A percentile compares a stretch with the other conserved stretches of the same genome.
Conservation (phyloP, 352 stramenopile species). For the Thalassiosira mediterranea region DNA sequence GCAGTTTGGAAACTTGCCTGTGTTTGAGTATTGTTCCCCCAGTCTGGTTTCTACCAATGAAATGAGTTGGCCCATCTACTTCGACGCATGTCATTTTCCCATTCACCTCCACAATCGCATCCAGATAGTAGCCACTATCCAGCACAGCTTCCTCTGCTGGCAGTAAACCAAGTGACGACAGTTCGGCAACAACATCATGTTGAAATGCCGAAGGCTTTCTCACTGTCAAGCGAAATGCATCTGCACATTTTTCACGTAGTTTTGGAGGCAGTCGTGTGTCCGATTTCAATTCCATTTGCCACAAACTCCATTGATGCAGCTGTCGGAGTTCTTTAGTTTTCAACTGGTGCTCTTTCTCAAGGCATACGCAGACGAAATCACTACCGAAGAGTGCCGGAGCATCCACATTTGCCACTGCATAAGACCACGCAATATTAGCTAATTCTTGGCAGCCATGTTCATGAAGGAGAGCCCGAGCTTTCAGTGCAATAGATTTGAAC, state of each 20-base stretch:
- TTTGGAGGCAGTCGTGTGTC: conserved; percentile 6
- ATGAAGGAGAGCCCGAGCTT: not conserved
- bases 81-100: conserved; percentile 1
- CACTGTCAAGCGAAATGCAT: not conserved
- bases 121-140: conserved; percentile 8
- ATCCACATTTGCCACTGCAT: conserved; percentile 20
- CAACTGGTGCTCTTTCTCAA: conserved; percentile 24
- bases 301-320: conserved; percentile 50
- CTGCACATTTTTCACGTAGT: conserved; percentile 28
- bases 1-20: conserved; percentile 3
- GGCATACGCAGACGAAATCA: conserved; percentile 17
- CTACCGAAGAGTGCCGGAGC: conserved; percentile 7
- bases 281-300: conserved; percentile 24
- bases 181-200: conserved; percentile 10
- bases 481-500: conserved; percentile 9
- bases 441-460: not conserved
- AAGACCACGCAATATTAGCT: conserved; percentile 18
- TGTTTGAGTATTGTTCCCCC: conserved; percentile 11
- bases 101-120: conserved; percentile 22
- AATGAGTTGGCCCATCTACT: conserved; percentile 15
- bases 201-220: conserved; percentile 3
- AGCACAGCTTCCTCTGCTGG: conserved; percentile 4
- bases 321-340: conserved; percentile 30
- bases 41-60: not conserved
- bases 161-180: conserved; percentile 6